Evolutionary conservation across 768 basidiomycete species (phyloP).

Genomic region (Kwoniella newhampshirensis): DNA sequence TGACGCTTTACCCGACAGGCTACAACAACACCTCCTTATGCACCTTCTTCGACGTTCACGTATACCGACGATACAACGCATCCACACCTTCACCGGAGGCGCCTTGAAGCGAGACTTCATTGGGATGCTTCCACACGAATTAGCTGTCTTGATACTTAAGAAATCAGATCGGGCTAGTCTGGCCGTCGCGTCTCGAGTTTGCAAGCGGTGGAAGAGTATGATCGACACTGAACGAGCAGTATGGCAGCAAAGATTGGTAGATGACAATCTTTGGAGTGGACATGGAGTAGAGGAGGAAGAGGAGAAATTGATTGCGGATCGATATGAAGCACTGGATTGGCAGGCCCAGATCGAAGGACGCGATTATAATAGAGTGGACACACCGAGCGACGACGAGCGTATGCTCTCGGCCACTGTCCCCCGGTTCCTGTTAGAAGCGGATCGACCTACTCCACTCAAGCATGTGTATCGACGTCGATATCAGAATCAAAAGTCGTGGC

Average conservation of each 20-base stretch:
- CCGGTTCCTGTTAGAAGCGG: conserved; percentile 36
- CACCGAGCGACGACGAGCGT: conserved; percentile 54
- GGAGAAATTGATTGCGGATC: conserved; percentile 66
- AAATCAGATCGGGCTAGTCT: conserved; percentile 79
- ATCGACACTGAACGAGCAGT: conserved; percentile 87
- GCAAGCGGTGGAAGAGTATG: conserved; percentile 82
- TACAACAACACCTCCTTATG: conserved; percentile 91
- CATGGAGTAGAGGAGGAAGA: conserved; percentile 79
- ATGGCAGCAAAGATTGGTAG: conserved; percentile 82
- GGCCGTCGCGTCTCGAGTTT: conserved; percentile 83
- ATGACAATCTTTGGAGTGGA: conserved; percentile 85
- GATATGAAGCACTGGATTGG: conserved; percentile 38
- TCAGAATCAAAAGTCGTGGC: conserved; percentile 77
- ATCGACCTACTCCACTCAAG: conserved; percentile 57
- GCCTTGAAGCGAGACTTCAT: conserved; percentile 94
- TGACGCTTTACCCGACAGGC: conserved; percentile 68
- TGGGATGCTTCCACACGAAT: conserved; percentile 83
- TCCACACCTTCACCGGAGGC: conserved; percentile 83
- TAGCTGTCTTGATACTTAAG: conserved; percentile 82
- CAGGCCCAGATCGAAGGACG: conserved; percentile 7
- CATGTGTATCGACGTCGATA: conserved; percentile 88
- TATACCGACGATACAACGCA: conserved; percentile 81
- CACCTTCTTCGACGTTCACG: conserved; percentile 89
- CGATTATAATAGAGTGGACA: conserved; percentile 12
- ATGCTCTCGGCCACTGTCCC: conserved; percentile 51